Evolutionary conservation across 2,329 filamentous ascomycete species (phyloP), one percentile per base, ranked within the genome.

Genomic region (Pseudogymnoascus sp.): DNA sequence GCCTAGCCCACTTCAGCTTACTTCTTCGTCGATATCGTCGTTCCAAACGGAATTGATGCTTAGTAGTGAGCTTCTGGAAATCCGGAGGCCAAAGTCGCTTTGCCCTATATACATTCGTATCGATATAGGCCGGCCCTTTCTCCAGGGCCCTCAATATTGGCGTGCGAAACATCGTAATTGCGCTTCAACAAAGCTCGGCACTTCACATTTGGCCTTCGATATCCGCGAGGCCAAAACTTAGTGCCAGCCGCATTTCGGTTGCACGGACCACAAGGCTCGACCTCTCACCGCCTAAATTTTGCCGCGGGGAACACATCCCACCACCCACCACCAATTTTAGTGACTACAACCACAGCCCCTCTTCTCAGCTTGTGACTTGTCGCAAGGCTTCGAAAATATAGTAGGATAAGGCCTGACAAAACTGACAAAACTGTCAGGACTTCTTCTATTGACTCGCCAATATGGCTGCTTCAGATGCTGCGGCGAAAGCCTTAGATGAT

Each of bases 51-150:
- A 93, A 88, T 75, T 93, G 87, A 71, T 92, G 85, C 74, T 89
- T 88, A 57, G 80, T 77, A 39, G 85, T 85, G 65, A 93, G 81
- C 72, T 84, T 83, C 66, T 80, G 77, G 75, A 93, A 89, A 75
- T 92, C 86, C 11, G 90, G 90, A 64, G 90, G 90, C 90, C 90
- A 93, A 67, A 84, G 78, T 72, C 88, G 89, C 75, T 89, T 87
- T 60, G 86, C 83, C 70, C 79, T 83, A 77, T 84, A 87, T 4
- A 82, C 82, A 71, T 85, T 86, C 65, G 75, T 80, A 67, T 80
- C 77, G 1, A 62, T 21, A 72, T 65, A 37, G 5, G 73, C 68
- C 34, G 69, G 63, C 26, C 71, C 70, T 16, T 74, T 63, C 63
- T 75, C 72, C 4, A 77, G 75, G 61, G 75, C 69, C 31, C 78